Evolutionary conservation across 768 basidiomycete genomes (phyloP), one percentile per base, ranked within the genome.

Genomic region (Pleurotus ostreatus): DNA sequence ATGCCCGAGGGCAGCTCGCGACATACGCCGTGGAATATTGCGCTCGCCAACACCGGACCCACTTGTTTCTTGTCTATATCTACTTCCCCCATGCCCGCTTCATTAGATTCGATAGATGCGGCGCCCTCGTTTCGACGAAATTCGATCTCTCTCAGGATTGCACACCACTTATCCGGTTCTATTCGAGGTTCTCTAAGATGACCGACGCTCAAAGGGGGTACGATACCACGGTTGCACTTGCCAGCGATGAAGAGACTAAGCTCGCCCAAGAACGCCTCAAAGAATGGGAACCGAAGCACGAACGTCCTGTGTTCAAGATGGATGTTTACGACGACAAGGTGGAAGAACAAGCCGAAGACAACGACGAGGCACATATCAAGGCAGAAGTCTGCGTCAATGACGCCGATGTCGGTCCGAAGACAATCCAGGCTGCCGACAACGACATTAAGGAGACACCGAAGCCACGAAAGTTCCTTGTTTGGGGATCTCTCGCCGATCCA

Each of bases 101-200:
- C 43, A 57, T 75, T 20, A 63, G 66, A 43, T 75, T 69, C 68
- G 74, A 76, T 57, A 68, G 68, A 6, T 47, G 62, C n/a, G 72
- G 69, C 11, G 63, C 63, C 3, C 54, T 68, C 8, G 69, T 73
- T 12, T 59, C 66, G 15, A 23, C 44, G 4, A 7, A 40, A 7
- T 63, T 74, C 56, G 45, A 67, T 37, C 70, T 65, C 62, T 30
- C 37, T 13, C 15, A 51, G 2, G 5, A 61, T 5, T 45, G 63
- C 12, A 9, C 34, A 3, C 16, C 49, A 1, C 57, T 73, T 4
- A 43, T 55, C 12, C 46, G 59, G 5, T 74, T 71, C 59, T 60
- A 72, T 34, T 63, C 57, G 56, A 60, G 62, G 22, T 70, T 62
- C 59, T 37, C 37, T 0, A 34, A 55, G 9, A n/a, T 52, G 38